phyloP scores from a whole-genome alignment of 192 early-diverging fungal genomes.

The Coemansia erecta region DNA sequence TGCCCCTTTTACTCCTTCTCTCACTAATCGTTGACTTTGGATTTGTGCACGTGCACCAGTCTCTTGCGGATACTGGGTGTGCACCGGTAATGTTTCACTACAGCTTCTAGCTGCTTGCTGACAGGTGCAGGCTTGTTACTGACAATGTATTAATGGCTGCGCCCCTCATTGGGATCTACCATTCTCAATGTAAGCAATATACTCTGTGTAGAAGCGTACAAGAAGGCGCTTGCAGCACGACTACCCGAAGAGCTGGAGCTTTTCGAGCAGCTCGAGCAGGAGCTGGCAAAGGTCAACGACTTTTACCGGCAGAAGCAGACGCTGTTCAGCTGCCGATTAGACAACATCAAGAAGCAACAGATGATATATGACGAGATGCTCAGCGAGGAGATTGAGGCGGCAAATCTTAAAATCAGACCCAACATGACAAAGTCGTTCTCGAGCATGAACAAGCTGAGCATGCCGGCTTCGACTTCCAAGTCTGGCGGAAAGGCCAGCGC shows the following conservation, averaged over 20 bases:
- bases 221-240: conserved; percentile 23
- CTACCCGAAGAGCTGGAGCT: conserved; percentile 48
- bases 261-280: conserved; percentile 48
- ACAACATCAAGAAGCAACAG: conserved; percentile 45
- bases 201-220: conserved; percentile 24
- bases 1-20: too few relatives aligned
- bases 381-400: conserved; percentile 28
- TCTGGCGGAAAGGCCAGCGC: conserved; percentile 3
- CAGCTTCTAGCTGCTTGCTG: background rate
- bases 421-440: conserved; percentile 9
- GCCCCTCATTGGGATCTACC: background rate
- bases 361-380: conserved; percentile 47
- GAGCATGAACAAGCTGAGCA: background rate
- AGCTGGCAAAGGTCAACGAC: conserved; percentile 53
- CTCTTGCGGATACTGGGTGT: background rate
- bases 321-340: conserved; percentile 36
- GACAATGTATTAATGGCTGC: conserved; percentile 9
- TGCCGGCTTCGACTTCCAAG: background rate
- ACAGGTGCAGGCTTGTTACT: background rate
- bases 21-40: too few relatives aligned
- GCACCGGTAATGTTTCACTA: background rate
- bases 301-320: conserved; percentile 50
- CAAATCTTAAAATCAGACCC: conserved; percentile 7
- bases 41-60: background rate
- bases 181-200: background rate